A percentile compares a stretch with the other conserved stretches of the same genome.
Conservation (phyloP, 164 flowering plant genomes). For the Nelumbo lutea region DNA sequence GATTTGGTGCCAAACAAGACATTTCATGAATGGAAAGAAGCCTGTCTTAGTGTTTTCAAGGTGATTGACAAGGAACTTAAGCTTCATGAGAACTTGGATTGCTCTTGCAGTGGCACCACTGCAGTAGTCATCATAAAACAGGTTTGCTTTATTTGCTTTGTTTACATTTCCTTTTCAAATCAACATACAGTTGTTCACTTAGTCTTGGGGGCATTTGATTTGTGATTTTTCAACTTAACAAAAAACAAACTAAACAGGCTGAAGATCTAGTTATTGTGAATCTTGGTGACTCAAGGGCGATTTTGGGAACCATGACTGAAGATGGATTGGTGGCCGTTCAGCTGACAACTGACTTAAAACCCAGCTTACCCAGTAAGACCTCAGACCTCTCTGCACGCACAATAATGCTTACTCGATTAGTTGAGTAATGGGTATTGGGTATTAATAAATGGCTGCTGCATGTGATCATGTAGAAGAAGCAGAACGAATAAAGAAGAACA, state of each 20-base stretch:
- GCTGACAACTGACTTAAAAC: slow-evolving; percentile 73
- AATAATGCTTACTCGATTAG: too few species aligned
- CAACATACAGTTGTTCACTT: not conserved
- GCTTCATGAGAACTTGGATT: slow-evolving; percentile 54
- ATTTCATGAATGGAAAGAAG: slow-evolving; percentile 51
- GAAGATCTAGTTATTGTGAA: slow-evolving; percentile 66
- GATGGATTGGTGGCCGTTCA: slow-evolving; percentile 49
- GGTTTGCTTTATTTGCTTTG: slow-evolving; percentile 30
- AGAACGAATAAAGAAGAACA: slow-evolving; percentile 59
- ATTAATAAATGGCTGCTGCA: not conserved
- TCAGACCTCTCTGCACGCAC: not conserved
- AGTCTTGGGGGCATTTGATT: not conserved
- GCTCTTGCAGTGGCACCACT: slow-evolving; percentile 71
- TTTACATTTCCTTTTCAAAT: too few species aligned
- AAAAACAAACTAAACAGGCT: slow-evolving; percentile 31
- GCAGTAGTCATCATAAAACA: slow-evolving; percentile 66
- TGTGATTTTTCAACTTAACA: not conserved
- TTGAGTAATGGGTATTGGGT: too few species aligned
- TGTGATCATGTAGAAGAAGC: slow-evolving; percentile 51
- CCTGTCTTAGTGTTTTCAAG: slow-evolving; percentile 53
- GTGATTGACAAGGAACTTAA: slow-evolving; percentile 82
- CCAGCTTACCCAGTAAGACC: slow-evolving; percentile 57
- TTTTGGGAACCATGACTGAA: slow-evolving; percentile 55
- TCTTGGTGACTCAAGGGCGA: slow-evolving; percentile 88
- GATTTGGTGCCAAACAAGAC: slow-evolving; percentile 14